phyloP scores from a whole-genome alignment of 805 yeast species.

The Dipodascus geniculatus region DNA sequence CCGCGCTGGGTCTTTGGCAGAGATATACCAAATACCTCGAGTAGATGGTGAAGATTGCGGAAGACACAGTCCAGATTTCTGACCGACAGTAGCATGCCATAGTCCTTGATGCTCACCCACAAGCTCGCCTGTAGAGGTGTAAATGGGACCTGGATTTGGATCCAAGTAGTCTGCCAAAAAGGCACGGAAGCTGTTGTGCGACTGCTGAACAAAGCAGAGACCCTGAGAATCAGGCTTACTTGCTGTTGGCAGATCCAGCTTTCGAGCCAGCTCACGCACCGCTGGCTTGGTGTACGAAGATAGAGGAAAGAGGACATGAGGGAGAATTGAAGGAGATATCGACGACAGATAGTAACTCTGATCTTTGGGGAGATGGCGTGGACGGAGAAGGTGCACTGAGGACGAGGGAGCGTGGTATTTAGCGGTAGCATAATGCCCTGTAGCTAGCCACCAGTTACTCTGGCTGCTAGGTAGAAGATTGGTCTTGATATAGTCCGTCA shows the following conservation, averaged over 20 bases:
- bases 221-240: slow-evolving; percentile 92
- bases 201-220: slow-evolving; percentile 73
- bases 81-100: slow-evolving; percentile 96
- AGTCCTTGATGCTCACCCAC: slow-evolving; percentile 82
- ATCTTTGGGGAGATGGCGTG: slow-evolving; percentile 54
- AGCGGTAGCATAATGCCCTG: slow-evolving; percentile 43
- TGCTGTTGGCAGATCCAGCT: slow-evolving; percentile 45
- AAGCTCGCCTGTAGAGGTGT: slow-evolving; percentile 59
- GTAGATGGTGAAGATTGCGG: slow-evolving; percentile 77
- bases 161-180: slow-evolving; percentile 67
- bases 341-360: slow-evolving; percentile 85
- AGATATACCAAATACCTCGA: slow-evolving; percentile 78
- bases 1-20: slow-evolving; percentile 48
- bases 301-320: slow-evolving; percentile 59
- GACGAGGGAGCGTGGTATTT: slow-evolving; percentile 21
- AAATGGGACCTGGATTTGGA: slow-evolving; percentile 65
- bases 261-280: slow-evolving; percentile 55
- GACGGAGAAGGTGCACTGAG: slow-evolving; percentile 41
- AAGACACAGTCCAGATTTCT: slow-evolving; percentile 64
- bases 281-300: slow-evolving; percentile 69
- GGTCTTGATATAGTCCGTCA: slow-evolving; percentile 42
- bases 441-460: slow-evolving; percentile 69
- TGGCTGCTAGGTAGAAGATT: slow-evolving; percentile 18
- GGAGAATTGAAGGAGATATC: slow-evolving; percentile 36
- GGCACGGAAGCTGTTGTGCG: slow-evolving; percentile 48